These are phyloP conservation scores for Podospora pseudocomata DNA, from an alignment of 495 filamentous ascomycete species.

Conservation along the genomic window DNA sequence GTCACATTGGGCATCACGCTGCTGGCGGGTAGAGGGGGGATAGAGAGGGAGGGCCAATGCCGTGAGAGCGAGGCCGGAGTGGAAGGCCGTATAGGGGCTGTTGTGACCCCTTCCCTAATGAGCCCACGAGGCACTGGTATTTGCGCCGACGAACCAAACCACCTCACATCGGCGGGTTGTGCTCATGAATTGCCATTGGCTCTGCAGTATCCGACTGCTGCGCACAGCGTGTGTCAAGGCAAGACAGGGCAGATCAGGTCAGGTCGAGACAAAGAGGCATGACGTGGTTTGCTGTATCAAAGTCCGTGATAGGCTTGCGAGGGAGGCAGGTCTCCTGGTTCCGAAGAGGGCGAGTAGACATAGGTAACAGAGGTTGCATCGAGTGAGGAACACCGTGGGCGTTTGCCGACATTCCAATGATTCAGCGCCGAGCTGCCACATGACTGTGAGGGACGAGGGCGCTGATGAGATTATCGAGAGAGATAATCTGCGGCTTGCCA, in stretches of 20 bases:
- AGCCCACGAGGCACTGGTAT: not conserved
- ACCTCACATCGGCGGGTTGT: not conserved
- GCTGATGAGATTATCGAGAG: slow-evolving; percentile 8
- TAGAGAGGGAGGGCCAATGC: not conserved
- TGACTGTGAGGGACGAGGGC: not conserved
- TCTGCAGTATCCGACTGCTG: not conserved
- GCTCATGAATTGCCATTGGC: not conserved
- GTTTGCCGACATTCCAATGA: slow-evolving; percentile 1
- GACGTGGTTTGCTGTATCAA: not conserved
- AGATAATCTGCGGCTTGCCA: slow-evolving; percentile 7
- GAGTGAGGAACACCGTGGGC: not conserved
- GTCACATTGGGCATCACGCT: slow-evolving; percentile 9
- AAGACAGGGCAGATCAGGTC: not conserved
- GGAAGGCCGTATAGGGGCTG: not conserved
- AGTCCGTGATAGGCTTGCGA: not conserved
- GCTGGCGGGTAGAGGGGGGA: not conserved
- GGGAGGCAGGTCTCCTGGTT: not conserved
- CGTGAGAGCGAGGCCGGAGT: not conserved
- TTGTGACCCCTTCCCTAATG: not conserved
- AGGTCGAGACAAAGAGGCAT: not conserved
- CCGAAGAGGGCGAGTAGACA: not conserved
- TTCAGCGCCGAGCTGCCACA: not conserved
- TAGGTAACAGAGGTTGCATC: not conserved
- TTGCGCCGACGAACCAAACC: not conserved
- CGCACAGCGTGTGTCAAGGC: not conserved